A percentile compares a stretch with the other conserved stretches of the same genome.
phyloP scores from a whole-genome alignment of 306 rosid species.

The Pterocarpus santalinus region DNA sequence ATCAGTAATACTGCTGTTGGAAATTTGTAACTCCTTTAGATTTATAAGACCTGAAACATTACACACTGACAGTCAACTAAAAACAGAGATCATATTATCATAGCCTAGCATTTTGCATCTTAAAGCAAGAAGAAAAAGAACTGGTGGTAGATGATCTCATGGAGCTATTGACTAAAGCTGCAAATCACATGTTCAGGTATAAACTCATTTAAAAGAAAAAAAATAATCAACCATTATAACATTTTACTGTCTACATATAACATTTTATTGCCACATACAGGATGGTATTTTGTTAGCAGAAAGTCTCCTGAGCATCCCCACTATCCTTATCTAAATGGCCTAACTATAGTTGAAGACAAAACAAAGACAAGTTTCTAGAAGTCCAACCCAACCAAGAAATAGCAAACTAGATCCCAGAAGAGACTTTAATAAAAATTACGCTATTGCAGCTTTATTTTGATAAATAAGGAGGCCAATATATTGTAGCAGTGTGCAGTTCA shows the following conservation, averaged over 20 bases:
- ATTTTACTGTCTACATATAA: not conserved
- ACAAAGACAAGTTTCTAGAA: not conserved
- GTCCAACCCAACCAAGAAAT: not conserved
- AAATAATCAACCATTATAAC: not conserved
- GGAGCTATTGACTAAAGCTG: conserved; percentile 29
- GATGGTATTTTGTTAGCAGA: not conserved
- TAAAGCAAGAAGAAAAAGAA: conserved; percentile 37
- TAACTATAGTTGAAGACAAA: not conserved
- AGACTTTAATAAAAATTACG: not conserved
- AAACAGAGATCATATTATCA: not conserved
- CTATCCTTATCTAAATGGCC: not conserved
- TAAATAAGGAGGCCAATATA: not conserved
- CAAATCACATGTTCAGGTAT: conserved; percentile 12
- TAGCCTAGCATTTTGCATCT: conserved; percentile 18
- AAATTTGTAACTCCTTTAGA: conserved; percentile 68
- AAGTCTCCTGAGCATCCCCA: not conserved
- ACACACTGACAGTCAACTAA: conserved; percentile 28
- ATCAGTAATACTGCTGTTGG: conserved; percentile 68
- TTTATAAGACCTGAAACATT: conserved; percentile 63
- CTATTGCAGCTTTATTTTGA: not conserved
- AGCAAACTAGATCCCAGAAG: not conserved
- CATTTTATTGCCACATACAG: not conserved
- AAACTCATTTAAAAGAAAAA: not conserved
- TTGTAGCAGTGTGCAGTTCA: not conserved
- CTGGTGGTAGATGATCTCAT: not conserved